Evolutionary conservation across 305 asterid genomes (phyloP).

Genomic region (Lippia alba): DNA sequence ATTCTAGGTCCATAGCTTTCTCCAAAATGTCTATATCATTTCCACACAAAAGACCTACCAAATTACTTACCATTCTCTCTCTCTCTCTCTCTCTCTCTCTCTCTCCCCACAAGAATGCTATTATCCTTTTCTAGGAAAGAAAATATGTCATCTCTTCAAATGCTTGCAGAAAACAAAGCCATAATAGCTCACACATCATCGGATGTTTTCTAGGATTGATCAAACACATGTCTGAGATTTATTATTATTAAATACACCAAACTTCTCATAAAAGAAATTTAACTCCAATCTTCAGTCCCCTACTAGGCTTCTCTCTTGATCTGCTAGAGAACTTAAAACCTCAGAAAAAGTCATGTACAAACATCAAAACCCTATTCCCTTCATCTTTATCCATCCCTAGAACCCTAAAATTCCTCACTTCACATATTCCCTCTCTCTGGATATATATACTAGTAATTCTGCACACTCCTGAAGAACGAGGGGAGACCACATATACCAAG

Average conservation of each 20-base stretch:
- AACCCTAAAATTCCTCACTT: background rate
- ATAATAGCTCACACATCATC: constrained; percentile 42
- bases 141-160: constrained; percentile 42
- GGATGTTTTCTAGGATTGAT: constrained; percentile 53
- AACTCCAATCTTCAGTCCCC: constrained; percentile 7
- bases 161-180: constrained; percentile 50
- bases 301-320: background rate
- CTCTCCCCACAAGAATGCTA: constrained; percentile 12
- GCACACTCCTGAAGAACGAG: background rate
- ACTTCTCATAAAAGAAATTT: background rate
- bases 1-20: constrained; percentile 15
- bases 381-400: constrained; percentile 35
- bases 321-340: background rate
- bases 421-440: constrained; percentile 17
- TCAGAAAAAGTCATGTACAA: background rate
- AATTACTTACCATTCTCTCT: constrained; percentile 29
- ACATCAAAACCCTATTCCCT: constrained; percentile 28
- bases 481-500: background rate
- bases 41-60: constrained; percentile 65
- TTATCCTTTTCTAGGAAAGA: constrained; percentile 52
- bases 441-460: too few species aligned
- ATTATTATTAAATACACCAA: background rate
- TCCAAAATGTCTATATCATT: constrained; percentile 43
- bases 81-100: constrained; percentile 24
- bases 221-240: constrained; percentile 35